phyloP scores from a whole-genome alignment of 2,329 filamentous ascomycete genomes.

The Triangularia setosa region DNA sequence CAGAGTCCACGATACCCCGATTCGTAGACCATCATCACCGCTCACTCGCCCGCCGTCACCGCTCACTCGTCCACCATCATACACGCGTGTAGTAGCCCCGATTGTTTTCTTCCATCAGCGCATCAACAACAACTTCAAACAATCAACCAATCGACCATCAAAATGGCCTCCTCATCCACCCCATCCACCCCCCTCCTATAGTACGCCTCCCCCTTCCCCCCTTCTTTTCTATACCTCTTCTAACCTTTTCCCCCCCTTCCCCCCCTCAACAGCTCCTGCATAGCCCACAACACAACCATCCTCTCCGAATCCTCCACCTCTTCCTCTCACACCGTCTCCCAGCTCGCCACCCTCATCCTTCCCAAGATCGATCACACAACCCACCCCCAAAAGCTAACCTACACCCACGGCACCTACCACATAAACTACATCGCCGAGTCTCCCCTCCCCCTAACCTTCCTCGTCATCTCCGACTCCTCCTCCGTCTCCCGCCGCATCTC shows the following conservation, averaged over 20 bases:
- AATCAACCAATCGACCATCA: constrained; percentile 13
- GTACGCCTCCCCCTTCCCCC: constrained; percentile 42
- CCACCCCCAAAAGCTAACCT: constrained; percentile 87
- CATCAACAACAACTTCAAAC: neutral
- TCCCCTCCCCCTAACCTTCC: constrained; percentile 73
- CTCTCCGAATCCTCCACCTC: constrained; percentile 88
- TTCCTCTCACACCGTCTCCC: constrained; percentile 76
- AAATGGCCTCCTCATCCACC: constrained; percentile 69
- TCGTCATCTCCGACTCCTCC: constrained; percentile 78
- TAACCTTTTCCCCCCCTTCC: constrained; percentile 14
- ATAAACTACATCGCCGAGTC: constrained; percentile 94
- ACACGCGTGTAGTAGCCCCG: neutral
- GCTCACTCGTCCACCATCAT: neutral
- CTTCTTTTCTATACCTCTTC: neutral
- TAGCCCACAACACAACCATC: constrained; percentile 90
- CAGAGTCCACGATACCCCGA: neutral
- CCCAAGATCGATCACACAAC: constrained; percentile 83
- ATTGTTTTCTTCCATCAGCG: neutral
- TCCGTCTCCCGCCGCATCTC: constrained; percentile 77
- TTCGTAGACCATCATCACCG: neutral
- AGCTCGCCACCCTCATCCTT: constrained; percentile 87
- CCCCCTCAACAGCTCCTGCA: constrained; percentile 66
- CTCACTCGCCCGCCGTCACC: neutral
- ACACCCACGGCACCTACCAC: constrained; percentile 85
- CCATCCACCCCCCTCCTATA: constrained; percentile 67